These are phyloP conservation scores for Lodderomyces pseudojiufengensis DNA, from an alignment of 1,139 yeast species.

Conservation along the genomic window DNA sequence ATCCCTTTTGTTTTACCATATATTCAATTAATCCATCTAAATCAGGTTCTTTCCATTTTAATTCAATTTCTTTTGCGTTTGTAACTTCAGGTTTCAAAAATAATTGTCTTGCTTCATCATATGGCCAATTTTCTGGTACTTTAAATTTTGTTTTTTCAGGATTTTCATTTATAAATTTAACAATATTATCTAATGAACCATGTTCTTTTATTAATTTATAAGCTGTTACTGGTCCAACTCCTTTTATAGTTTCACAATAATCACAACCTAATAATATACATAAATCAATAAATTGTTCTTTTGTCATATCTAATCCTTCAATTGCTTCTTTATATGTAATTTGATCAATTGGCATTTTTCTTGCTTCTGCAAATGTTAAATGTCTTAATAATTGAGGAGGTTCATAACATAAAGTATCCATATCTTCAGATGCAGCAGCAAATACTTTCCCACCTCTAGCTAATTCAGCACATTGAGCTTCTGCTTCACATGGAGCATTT, in stretches of 20 bases:
- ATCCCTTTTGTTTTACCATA: conserved; percentile 76
- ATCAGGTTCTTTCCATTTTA: conserved; percentile 80
- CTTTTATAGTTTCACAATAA: conserved; percentile 91
- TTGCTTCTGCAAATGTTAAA: conserved; percentile 88
- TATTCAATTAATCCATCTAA: conserved; percentile 69
- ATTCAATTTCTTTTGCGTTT: conserved; percentile 53
- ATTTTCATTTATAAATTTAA: conserved; percentile 56
- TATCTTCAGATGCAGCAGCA: conserved; percentile 98
- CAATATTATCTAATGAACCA: conserved; percentile 71
- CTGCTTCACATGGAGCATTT: conserved; percentile 97
- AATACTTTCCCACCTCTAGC: conserved; percentile 86
- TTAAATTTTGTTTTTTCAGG: conserved; percentile 68
- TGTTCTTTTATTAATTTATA: conserved; percentile 83
- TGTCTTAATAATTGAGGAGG: conserved; percentile 84
- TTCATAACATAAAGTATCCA: conserved; percentile 93
- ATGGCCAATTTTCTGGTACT: conserved; percentile 95
- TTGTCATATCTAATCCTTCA: conserved; percentile 70
- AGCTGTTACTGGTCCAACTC: conserved; percentile 96
- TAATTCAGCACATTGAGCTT: conserved; percentile 94
- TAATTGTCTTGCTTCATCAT: conserved; percentile 77
- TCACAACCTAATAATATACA: conserved; percentile 96
- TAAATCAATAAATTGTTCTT: conserved; percentile 77
- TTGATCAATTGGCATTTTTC: conserved; percentile 90
- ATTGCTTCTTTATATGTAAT: conserved; percentile 65
- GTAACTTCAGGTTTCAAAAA: conserved; percentile 79